Evolutionary conservation across 176 grass and related monocot species (phyloP).

Genomic region (Saccharum spontaneum): DNA sequence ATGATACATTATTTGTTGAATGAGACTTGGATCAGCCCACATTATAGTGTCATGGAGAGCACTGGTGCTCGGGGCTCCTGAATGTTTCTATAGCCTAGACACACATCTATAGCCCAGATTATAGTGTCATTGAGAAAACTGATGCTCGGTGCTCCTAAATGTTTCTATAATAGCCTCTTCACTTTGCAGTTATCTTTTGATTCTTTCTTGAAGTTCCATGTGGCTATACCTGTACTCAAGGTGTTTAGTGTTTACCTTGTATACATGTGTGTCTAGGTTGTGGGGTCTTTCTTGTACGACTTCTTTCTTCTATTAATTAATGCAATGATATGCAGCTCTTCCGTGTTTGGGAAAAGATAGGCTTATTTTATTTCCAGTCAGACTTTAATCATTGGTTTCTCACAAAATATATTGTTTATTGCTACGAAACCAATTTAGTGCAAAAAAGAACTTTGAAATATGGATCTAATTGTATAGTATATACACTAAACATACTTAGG

Average conservation of each 20-base stretch:
- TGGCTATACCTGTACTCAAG: background rate
- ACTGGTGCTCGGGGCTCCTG: background rate
- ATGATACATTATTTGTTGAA: slow-evolving; percentile 26
- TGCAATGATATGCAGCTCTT: background rate
- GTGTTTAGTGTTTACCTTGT: background rate
- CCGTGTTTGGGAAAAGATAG: background rate
- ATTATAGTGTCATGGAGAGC: slow-evolving; percentile 1
- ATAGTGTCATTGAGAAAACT: background rate
- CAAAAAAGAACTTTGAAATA: background rate
- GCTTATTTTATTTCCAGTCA: background rate
- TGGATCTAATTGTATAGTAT: background rate
- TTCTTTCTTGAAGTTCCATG: slow-evolving; percentile 11
- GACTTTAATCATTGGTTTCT: background rate
- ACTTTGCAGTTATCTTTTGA: background rate
- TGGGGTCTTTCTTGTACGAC: background rate
- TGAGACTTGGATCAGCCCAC: background rate
- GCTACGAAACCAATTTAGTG: background rate
- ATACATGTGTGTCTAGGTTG: background rate
- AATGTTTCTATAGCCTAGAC: background rate
- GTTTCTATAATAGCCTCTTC: background rate
- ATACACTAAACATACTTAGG: background rate
- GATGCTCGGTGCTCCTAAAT: background rate
- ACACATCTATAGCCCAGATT: background rate
- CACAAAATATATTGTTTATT: background rate
- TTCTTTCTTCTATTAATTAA: background rate